These are phyloP conservation scores for Trichoderma pleuroti DNA, from an alignment of 2,329 filamentous ascomycete species.

Conservation along the genomic window DNA sequence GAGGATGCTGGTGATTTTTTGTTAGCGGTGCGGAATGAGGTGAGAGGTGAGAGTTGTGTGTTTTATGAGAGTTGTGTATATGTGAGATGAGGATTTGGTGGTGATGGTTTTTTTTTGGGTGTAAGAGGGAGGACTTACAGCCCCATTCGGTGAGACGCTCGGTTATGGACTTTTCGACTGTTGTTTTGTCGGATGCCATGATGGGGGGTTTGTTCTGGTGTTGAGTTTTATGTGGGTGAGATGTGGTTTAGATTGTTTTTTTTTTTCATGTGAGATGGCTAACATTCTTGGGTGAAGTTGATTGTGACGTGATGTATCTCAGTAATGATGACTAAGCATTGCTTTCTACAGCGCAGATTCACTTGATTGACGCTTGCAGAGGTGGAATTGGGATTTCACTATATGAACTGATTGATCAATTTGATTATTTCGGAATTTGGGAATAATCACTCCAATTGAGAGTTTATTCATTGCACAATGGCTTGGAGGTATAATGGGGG, in stretches of 20 bases:
- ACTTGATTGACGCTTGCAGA: neutral
- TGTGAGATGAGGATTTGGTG: neutral
- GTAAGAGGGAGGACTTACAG: constrained; percentile 14
- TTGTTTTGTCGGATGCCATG: neutral
- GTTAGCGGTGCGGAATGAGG: neutral
- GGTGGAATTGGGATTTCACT: neutral
- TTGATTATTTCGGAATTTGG: fast-evolving
- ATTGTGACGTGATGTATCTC: constrained; percentile 3
- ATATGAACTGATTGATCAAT: fast-evolving
- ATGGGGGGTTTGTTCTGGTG: neutral
- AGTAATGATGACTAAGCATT: neutral
- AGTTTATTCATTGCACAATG: neutral
- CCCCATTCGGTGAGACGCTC: constrained; percentile 19
- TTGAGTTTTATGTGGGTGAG: neutral
- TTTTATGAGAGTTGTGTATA: neutral
- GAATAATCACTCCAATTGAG: neutral
- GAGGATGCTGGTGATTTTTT: constrained; percentile 43
- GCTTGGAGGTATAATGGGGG: neutral
- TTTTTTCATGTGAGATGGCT: neutral
- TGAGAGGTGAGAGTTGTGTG: no score
- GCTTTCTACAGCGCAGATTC: neutral
- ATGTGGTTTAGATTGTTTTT: neutral
- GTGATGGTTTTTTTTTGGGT: neutral
- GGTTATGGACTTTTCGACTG: constrained; percentile 11
- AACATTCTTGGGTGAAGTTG: neutral